A percentile compares a stretch with the other conserved stretches of the same genome.
These are phyloP conservation scores for Meyerozyma athensensis DNA, from an alignment of 1,139 yeast genomes.

Conservation along the genomic window DNA sequence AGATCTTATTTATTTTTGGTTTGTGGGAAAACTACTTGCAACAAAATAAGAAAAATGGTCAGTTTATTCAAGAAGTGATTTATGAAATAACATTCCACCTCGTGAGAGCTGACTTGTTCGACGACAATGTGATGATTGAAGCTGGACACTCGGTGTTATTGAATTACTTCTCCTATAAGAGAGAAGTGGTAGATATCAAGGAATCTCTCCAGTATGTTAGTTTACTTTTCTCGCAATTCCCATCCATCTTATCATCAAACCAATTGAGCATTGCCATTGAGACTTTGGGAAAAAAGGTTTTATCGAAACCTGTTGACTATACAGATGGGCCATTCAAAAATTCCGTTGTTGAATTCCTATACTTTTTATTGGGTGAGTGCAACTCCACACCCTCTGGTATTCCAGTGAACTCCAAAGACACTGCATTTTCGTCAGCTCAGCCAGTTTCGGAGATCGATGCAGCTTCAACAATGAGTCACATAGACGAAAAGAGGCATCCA, in stretches of 20 bases:
- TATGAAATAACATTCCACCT: conserved; percentile 41
- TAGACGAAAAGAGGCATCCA: conserved; percentile 19
- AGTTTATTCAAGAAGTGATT: conserved; percentile 29
- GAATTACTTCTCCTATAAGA: conserved; percentile 32
- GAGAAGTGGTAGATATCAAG: conserved; percentile 19
- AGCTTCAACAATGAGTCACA: conserved; percentile 29
- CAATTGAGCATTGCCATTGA: conserved; percentile 60
- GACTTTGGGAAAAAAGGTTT: conserved; percentile 48
- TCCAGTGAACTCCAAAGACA: conserved; percentile 17
- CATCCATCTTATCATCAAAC: conserved; percentile 46
- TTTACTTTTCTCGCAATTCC: conserved; percentile 47
- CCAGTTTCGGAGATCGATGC: conserved; percentile 37
- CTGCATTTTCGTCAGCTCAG: conserved; percentile 32
- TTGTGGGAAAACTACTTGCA: conserved; percentile 56
- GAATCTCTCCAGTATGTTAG: conserved; percentile 32
- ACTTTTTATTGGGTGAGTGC: conserved; percentile 36
- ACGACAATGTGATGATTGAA: conserved; percentile 45
- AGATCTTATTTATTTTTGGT: conserved; percentile 53
- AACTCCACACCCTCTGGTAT: conserved; percentile 28
- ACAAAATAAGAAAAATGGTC: conserved; percentile 16
- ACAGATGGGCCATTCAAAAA: conserved; percentile 19
- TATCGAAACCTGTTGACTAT: conserved; percentile 37
- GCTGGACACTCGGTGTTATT: conserved; percentile 66
- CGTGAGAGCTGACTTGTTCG: conserved; percentile 27
- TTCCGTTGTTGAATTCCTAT: conserved; percentile 36